Evolutionary conservation across 106 monocot species (phyloP), one percentile per base, ranked within the genome.

Genomic region (Apostasia shenzhenica): DNA sequence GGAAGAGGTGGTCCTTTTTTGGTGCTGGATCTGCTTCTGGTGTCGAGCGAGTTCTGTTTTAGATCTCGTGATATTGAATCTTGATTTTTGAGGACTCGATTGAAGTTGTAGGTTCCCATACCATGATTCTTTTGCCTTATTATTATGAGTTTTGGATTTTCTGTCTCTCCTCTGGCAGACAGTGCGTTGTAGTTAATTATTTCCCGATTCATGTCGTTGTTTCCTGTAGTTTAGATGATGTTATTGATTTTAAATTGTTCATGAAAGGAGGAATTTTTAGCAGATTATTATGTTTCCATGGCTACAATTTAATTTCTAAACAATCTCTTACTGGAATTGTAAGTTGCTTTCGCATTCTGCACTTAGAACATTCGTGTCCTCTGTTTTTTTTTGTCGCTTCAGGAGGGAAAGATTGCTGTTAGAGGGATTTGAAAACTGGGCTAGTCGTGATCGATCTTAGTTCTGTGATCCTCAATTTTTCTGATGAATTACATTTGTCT

Each of bases 401-500:
- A 47, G 13, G 48, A 37, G 14, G 50, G 9, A 26, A 45, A 41
- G 9, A 43, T 66, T 49, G 37, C 46, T 47, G 41, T 3, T 9
- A 14, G 26, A 39, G 41, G 41, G 39, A 38, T 8, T 54, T 68
- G 40, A 8, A 37, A 45, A 51, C 8, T 45, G 54, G 43, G 43
- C 0, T 26, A 55, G 11, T 41, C 6, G 9, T 40, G 51, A 77
- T 77, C 70, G 66, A 70, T 71, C 56, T 77, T 39, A 63, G 55
- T 48, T 39, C 48, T 65, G 56, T 14, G 48, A 13, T 71, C 10
- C 64, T 65, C 8, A 55, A 55, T 55, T 13, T 57, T 42, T 63
- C 46, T 48, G 41, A 63, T 77, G 45, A 77, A 43, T 76, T 61
- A 41, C 48, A 49, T 70, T 54, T 57, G 5, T 77, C 41, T 43